Percentiles rank a stretch among this genome's conserved stretches.
These are phyloP conservation scores for Thermomyces lanuginosus DNA, from an alignment of 2,329 filamentous ascomycete species.

Conservation along the genomic window DNA sequence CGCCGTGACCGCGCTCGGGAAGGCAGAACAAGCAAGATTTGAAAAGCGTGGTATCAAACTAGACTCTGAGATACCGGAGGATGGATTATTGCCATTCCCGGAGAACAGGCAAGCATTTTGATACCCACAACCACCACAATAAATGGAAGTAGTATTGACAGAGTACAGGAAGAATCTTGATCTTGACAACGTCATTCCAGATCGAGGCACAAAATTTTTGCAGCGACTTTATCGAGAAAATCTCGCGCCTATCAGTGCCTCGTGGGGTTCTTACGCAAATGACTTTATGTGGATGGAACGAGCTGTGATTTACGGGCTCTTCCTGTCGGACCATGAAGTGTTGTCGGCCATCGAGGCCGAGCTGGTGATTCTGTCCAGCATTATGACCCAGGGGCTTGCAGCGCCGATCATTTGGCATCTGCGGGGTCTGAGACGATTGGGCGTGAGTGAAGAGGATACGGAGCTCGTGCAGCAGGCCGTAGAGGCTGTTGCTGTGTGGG, in stretches of 20 bases:
- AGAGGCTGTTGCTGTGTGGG: conserved; percentile 10
- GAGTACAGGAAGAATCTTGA: conserved; percentile 10
- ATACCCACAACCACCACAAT: not conserved
- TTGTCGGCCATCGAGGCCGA: conserved; percentile 29
- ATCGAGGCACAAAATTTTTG: conserved; percentile 15
- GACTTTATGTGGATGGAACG: conserved; percentile 57
- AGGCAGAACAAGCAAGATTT: conserved; percentile 10
- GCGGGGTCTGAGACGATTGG: conserved; percentile 26
- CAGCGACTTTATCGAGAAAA: conserved; percentile 15
- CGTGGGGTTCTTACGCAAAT: conserved; percentile 14
- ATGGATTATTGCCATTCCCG: conserved; percentile 7
- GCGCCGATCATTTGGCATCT: conserved; percentile 32
- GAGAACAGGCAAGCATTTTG: conserved; percentile 7
- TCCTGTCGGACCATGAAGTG: conserved; percentile 28
- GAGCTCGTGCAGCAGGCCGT: conserved; percentile 15
- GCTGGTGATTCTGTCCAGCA: conserved; percentile 27
- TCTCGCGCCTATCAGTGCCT: conserved; percentile 15
- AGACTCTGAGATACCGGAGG: conserved; percentile 5
- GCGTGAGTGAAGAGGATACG: conserved; percentile 24
- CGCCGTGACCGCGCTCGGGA: conserved; percentile 15
- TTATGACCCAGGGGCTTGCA: conserved; percentile 30
- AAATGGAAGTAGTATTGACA: not conserved
- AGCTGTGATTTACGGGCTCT: conserved; percentile 51
- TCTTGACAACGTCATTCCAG: conserved; percentile 10
- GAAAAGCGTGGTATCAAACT: conserved; percentile 7